Evolutionary conservation across 2,329 filamentous ascomycete genomes (phyloP).

Genomic region (Ophiostoma tasmaniense): DNA sequence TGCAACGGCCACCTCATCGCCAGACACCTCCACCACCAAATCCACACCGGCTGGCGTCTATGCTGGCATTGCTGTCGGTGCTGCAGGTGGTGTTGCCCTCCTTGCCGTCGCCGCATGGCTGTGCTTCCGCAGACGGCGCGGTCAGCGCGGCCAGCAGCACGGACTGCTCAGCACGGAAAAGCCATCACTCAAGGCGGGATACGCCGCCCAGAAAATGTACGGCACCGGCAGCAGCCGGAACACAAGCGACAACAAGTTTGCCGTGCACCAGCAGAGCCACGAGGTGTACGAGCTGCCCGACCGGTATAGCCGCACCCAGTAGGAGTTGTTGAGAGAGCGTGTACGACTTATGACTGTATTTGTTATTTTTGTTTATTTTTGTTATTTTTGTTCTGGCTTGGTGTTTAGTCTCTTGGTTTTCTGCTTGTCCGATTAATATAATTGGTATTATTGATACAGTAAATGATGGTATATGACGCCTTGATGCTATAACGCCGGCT

Average conservation of each 20-base stretch:
- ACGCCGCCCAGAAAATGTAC: not conserved
- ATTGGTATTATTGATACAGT: not conserved
- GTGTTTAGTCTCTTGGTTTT: too few species aligned
- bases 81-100: not conserved
- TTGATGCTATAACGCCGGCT: not conserved
- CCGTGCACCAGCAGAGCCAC: not conserved
- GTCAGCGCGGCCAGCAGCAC: not conserved
- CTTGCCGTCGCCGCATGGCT: not conserved
- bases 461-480: not conserved
- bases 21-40: not conserved
- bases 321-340: not conserved
- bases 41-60: not conserved
- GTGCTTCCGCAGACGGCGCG: not conserved
- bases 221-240: not conserved
- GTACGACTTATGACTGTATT: not conserved
- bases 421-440: too few species aligned
- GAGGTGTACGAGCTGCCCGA: not conserved
- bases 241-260: not conserved
- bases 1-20: not conserved
- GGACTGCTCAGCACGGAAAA: not conserved
- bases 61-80: not conserved
- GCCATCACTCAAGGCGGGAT: not conserved
- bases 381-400: too few species aligned
- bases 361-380: not conserved
- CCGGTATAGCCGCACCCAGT: not conserved